Percentiles rank a stretch among this genome's conserved stretches.
Evolutionary conservation across 371 early-diverging fungal species (phyloP).

Genomic region (Mortierella sp.): DNA sequence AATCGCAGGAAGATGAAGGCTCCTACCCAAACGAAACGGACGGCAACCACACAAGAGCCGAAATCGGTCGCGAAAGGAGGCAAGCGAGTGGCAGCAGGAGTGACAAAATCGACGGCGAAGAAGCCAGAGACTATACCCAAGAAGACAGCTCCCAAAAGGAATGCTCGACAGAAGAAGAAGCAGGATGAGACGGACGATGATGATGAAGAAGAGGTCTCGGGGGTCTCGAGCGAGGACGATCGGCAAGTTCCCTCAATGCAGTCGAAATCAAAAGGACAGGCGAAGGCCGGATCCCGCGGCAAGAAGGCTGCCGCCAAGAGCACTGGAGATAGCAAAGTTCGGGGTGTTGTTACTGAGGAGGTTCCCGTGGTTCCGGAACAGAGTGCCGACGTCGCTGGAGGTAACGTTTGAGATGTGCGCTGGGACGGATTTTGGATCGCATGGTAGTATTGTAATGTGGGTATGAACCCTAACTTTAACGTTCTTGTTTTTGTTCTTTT

Average conservation of each 20-base stretch:
- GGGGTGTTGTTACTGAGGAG: conserved; percentile 15
- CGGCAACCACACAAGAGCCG: conserved; percentile 15
- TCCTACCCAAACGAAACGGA: conserved; percentile 20
- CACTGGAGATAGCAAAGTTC: neutral
- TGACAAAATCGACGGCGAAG: neutral
- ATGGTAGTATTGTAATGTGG: too few species aligned
- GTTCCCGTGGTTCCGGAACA: conserved; percentile 50
- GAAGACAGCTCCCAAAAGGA: neutral
- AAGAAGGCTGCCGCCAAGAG: neutral
- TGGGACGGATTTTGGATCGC: neutral
- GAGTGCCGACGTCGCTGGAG: conserved; percentile 16
- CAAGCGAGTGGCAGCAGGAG: conserved; percentile 5
- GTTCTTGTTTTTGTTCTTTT: neutral
- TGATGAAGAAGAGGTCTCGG: neutral
- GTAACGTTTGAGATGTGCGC: neutral
- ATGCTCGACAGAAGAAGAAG: neutral
- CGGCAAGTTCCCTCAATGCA: conserved; percentile 3
- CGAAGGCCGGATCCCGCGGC: neutral
- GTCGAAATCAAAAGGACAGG: neutral
- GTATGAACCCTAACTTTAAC: neutral
- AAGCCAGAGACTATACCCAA: conserved; percentile 16
- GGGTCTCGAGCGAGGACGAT: conserved; percentile 5
- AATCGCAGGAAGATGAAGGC: neutral
- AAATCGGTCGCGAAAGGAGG: neutral
- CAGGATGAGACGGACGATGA: neutral